Conservation (phyloP, 2,329 filamentous ascomycete species). For the Apiospora marii region DNA sequence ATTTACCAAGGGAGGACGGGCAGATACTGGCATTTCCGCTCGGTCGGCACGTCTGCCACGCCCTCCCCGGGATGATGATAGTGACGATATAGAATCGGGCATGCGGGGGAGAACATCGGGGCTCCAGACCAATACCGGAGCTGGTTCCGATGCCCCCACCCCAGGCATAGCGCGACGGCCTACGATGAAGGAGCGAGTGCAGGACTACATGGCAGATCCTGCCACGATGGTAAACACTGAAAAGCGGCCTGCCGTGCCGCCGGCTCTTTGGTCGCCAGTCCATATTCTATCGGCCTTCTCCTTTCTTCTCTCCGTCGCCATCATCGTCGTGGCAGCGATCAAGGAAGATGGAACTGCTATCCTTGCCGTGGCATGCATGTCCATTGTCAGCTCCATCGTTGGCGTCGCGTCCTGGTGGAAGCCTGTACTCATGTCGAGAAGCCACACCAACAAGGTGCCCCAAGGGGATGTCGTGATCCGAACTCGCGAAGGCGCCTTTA, state of each 20-base stretch:
- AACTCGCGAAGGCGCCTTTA: constrained; percentile 66
- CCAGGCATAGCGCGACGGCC: constrained; percentile 41
- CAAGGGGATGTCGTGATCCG: constrained; percentile 67
- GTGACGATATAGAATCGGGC: constrained; percentile 26
- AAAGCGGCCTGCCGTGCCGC: constrained; percentile 56
- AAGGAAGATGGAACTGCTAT: constrained; percentile 60
- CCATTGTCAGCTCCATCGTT: constrained; percentile 59
- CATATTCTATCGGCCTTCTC: constrained; percentile 62
- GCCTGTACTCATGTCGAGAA: constrained; percentile 60
- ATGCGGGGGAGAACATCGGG: constrained; percentile 29
- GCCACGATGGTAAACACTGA: constrained; percentile 46
- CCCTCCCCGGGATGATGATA: constrained; percentile 26
- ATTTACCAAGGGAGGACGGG: constrained; percentile 24
- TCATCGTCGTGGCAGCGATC: constrained; percentile 52
- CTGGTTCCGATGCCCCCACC: not conserved
- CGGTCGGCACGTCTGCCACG: not conserved
- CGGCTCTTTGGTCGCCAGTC: constrained; percentile 58
- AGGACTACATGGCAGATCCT: constrained; percentile 52
- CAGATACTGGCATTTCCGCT: not conserved
- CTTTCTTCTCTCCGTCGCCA: constrained; percentile 53
- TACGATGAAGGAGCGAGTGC: constrained; percentile 50
- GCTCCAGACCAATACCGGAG: constrained; percentile 28
- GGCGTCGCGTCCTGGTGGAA: constrained; percentile 67
- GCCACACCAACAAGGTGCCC: constrained; percentile 57
- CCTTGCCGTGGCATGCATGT: constrained; percentile 59